phyloP scores from a whole-genome alignment of 495 filamentous ascomycete genomes.

The Podospora tetraspora region DNA sequence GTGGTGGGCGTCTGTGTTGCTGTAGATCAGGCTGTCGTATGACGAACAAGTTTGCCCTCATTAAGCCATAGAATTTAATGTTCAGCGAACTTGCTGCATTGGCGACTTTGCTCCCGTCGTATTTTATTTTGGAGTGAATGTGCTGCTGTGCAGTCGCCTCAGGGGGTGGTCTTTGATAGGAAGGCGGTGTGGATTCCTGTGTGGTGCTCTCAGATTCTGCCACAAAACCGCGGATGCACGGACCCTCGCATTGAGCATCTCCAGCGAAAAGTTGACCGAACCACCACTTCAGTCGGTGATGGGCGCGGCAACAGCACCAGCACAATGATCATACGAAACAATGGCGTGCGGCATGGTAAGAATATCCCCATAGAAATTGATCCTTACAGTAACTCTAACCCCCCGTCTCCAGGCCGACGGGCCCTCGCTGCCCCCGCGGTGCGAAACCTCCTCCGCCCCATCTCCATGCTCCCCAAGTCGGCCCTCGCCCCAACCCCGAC shows the following conservation, averaged over 20 bases:
- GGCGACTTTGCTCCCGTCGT: neutral
- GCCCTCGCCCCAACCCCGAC: constrained; percentile 9
- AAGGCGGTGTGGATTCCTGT: neutral
- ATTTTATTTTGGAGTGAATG: neutral
- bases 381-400: neutral
- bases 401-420: constrained; percentile 36
- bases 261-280: constrained; percentile 25
- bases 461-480: constrained; percentile 23
- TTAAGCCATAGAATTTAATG: constrained; percentile 3
- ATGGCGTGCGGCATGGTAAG: constrained; percentile 46
- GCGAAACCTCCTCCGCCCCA: constrained; percentile 34
- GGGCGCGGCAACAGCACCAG: constrained; percentile 13
- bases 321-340: constrained; percentile 50
- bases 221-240: constrained; percentile 5
- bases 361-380: neutral
- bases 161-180: neutral
- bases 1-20: constrained; percentile 1
- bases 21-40: constrained; percentile 22
- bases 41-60: neutral
- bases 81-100: neutral
- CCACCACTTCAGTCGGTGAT: constrained; percentile 9
- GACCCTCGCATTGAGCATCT: constrained; percentile 16
- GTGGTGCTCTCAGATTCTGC: neutral
- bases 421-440: constrained; percentile 39
- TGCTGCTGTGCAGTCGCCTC: neutral